phyloP scores from a whole-genome alignment of 2,329 filamentous ascomycete species.

The Pseudopithomyces maydicus region DNA sequence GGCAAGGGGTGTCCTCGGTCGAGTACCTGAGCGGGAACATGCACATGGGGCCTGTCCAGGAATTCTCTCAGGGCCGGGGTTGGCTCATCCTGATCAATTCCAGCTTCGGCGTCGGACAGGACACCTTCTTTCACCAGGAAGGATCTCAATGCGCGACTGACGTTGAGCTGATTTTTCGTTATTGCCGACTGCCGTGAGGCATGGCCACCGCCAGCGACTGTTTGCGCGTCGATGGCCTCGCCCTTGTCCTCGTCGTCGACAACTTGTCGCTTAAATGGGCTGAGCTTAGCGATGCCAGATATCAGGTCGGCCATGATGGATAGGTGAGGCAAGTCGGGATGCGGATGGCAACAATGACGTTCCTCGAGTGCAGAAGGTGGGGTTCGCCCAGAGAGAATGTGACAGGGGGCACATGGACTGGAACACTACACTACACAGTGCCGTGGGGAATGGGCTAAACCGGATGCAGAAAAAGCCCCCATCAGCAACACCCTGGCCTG shows the following conservation, averaged over 20 bases:
- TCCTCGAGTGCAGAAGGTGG: too few relatives aligned
- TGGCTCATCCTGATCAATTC: slow-evolving; percentile 51
- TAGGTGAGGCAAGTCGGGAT: too few relatives aligned
- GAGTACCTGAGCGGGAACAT: slow-evolving; percentile 59
- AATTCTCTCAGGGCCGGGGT: slow-evolving; percentile 56
- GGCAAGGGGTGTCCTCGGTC: slow-evolving; percentile 66
- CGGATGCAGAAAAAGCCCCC: too few relatives aligned
- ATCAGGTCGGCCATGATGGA: slow-evolving; percentile 39
- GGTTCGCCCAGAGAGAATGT: too few relatives aligned
- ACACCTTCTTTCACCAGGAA: slow-evolving; percentile 61
- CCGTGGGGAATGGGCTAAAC: too few relatives aligned
- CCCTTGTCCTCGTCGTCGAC: slow-evolving; percentile 59
- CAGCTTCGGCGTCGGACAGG: slow-evolving; percentile 55
- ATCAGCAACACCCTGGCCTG: too few relatives aligned
- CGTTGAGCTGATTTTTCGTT: slow-evolving; percentile 60
- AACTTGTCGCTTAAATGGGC: slow-evolving; percentile 32
- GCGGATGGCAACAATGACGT: too few relatives aligned
- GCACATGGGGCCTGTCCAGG: slow-evolving; percentile 62
- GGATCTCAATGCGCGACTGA: slow-evolving; percentile 63
- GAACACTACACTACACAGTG: too few relatives aligned
- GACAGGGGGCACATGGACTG: too few relatives aligned
- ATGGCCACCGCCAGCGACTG: slow-evolving; percentile 65
- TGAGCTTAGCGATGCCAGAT: slow-evolving; percentile 39
- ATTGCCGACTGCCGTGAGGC: slow-evolving; percentile 54
- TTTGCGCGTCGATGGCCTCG: slow-evolving; percentile 55